Conservation (phyloP, 768 basidiomycete species). For the Lactifluus rugatus region DNA sequence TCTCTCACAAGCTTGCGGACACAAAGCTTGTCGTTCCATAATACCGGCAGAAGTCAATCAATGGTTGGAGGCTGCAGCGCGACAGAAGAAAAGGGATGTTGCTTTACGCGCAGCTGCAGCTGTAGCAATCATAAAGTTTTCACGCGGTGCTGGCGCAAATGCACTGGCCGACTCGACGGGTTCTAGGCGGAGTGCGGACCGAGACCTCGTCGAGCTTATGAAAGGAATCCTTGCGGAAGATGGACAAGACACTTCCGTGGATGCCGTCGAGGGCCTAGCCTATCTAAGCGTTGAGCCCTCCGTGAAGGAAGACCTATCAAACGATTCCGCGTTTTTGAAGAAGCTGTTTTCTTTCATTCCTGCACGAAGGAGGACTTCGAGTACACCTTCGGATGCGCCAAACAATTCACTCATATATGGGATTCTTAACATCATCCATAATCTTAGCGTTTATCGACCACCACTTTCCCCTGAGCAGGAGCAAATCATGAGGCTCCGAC, state of each 20-base stretch:
- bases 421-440: constrained; percentile 61
- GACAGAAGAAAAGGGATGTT: constrained; percentile 35
- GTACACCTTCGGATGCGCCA: constrained; percentile 21
- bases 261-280: constrained; percentile 75
- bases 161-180: constrained; percentile 21
- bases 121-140: constrained; percentile 71
- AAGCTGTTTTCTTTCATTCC: constrained; percentile 29
- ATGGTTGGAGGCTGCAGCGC: constrained; percentile 61
- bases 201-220: constrained; percentile 21
- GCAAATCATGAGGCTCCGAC: constrained; percentile 70
- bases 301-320: constrained; percentile 51
- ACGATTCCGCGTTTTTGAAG: constrained; percentile 41
- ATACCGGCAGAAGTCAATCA: constrained; percentile 45
- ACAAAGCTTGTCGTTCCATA: constrained; percentile 58
- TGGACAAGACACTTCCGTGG: constrained; percentile 32
- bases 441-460: constrained; percentile 63
- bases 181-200: constrained; percentile 4
- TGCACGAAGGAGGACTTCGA: constrained; percentile 15
- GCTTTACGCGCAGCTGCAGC: constrained; percentile 52
- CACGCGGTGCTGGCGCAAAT: constrained; percentile 46
- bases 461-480: constrained; percentile 69
- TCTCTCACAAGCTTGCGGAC: constrained; percentile 64
- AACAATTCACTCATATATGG: constrained; percentile 65
- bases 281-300: constrained; percentile 56
- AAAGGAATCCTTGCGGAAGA: constrained; percentile 22